Percentiles rank a stretch among this genome's conserved stretches.
Conservation (phyloP, 805 yeast species). For the Candida pseudofarinosa region DNA sequence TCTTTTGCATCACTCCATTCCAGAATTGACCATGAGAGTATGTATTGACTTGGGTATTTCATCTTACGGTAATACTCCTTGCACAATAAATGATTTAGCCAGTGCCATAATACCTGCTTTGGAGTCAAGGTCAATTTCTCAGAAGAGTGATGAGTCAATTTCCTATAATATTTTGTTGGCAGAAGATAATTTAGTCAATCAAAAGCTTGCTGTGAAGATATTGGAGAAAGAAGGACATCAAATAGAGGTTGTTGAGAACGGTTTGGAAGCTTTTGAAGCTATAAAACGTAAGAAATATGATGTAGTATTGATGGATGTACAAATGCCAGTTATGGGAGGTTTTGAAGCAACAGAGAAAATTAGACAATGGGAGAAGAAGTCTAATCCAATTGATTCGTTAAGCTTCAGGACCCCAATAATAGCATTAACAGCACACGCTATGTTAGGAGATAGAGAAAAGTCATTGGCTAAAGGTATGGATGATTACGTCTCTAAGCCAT, state of each 20-base stretch:
- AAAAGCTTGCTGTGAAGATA: constrained; percentile 80
- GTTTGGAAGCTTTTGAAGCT: constrained; percentile 76
- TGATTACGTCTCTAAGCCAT: constrained; percentile 83
- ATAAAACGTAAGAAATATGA: constrained; percentile 65
- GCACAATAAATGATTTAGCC: constrained; percentile 76
- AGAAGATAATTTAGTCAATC: constrained; percentile 84
- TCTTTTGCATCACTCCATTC: constrained; percentile 67
- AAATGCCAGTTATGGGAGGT: constrained; percentile 95
- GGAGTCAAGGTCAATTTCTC: constrained; percentile 76
- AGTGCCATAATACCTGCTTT: constrained; percentile 81
- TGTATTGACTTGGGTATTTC: constrained; percentile 85
- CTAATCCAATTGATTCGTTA: constrained; percentile 64
- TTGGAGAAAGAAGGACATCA: constrained; percentile 82
- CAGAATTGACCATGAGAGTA: constrained; percentile 72
- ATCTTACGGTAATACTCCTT: constrained; percentile 85
- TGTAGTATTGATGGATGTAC: constrained; percentile 88
- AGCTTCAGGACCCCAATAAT: constrained; percentile 81
- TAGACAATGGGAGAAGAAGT: constrained; percentile 82
- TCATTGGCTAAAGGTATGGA: constrained; percentile 90
- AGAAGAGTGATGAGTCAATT: constrained; percentile 72
- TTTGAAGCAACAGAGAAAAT: constrained; percentile 86
- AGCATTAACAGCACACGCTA: constrained; percentile 89
- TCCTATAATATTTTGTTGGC: constrained; percentile 74
- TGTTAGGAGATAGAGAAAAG: constrained; percentile 87
- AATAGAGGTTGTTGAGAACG: constrained; percentile 83